Evolutionary conservation across 2,329 filamentous ascomycete species (phyloP), one percentile per base, ranked within the genome.

Genomic region (Penicillium sp.): DNA sequence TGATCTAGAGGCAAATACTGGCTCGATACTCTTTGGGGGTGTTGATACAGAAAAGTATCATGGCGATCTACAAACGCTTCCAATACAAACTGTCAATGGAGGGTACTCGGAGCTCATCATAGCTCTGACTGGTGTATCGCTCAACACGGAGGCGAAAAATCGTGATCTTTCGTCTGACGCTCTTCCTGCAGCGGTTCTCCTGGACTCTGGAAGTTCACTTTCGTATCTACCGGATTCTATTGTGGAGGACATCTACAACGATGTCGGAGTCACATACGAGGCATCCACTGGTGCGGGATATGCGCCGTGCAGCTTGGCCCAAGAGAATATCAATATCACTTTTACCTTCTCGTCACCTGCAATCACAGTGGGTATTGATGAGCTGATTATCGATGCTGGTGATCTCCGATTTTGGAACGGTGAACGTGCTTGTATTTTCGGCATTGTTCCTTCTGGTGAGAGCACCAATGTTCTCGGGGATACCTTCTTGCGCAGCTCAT

Each of bases 11-110:
- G 81, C 89, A 26, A 85, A 77, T 68, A 86, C 82, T 0, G 91
- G 91, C 58, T 88, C 81, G 63, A 88, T 93, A 58, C 79, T 93
- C 1, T 93, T 93, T 68, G 91, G 91, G 31, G 91, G 91, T 31
- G 84, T 93, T 61, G 89, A 93, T 75, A 85, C 83, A 2, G 85
- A 79, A 23, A 87, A 89, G 66, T 93, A 86, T 73, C 71, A 78
- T 2, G 90, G 89, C 21, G 73, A 82, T 4, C 81, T 94, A 31
- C 75, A 86, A 62, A 91, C 89, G 0, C 75, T 94, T 1, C 91
- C 91, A 2, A 81, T 94, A 57, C 85, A 91, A 69, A 78, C 72
- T 50, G 67, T 75, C 78, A 72, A 77, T 29, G 83, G 84, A 46
- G 70, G 75, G 21, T 89, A 83, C 70, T 79, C 81, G 57, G 86